These are phyloP conservation scores for Bruguiera sexangula DNA, from an alignment of 345 rosid genomes.

Conservation along the genomic window DNA sequence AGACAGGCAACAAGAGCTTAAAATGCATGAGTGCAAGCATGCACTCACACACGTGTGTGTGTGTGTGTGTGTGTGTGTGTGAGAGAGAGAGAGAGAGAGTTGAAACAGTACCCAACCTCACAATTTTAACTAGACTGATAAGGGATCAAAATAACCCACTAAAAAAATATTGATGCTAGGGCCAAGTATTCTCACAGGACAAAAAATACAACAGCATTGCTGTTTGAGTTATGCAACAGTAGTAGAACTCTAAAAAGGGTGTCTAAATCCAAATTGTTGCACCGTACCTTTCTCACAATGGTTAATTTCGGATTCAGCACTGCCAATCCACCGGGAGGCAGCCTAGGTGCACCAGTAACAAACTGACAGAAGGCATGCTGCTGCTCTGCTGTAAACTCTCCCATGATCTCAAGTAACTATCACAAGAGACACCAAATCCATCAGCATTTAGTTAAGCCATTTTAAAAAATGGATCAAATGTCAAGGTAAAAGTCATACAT, in stretches of 20 bases:
- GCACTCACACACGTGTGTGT: no score
- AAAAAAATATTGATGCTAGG: no score
- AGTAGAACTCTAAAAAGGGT: neutral
- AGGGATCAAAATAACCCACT: no score
- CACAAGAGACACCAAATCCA: slow-evolving; percentile 3
- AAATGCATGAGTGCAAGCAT: no score
- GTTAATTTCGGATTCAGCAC: slow-evolving; percentile 93
- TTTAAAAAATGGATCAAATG: neutral
- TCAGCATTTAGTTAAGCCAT: neutral
- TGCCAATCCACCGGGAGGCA: slow-evolving; percentile 98
- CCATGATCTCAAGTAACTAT: slow-evolving; percentile 96
- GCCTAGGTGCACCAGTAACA: slow-evolving; percentile 99
- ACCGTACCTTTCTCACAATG: slow-evolving; percentile 89
- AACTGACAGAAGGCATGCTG: slow-evolving; percentile 98
- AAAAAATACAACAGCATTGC: neutral
- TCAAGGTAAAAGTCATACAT: slow-evolving; percentile 42
- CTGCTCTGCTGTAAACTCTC: slow-evolving; percentile 90
- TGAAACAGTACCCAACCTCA: no score
- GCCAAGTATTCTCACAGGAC: neutral
- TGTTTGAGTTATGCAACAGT: no score
- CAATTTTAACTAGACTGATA: no score
- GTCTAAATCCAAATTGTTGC: neutral
- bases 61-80: no score
- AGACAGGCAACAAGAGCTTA: no score
- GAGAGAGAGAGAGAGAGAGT: no score